Percentiles rank a stretch among this genome's conserved stretches.
phyloP scores from a whole-genome alignment of 2,329 filamentous ascomycete species.

The Cyanodermella asteris region DNA sequence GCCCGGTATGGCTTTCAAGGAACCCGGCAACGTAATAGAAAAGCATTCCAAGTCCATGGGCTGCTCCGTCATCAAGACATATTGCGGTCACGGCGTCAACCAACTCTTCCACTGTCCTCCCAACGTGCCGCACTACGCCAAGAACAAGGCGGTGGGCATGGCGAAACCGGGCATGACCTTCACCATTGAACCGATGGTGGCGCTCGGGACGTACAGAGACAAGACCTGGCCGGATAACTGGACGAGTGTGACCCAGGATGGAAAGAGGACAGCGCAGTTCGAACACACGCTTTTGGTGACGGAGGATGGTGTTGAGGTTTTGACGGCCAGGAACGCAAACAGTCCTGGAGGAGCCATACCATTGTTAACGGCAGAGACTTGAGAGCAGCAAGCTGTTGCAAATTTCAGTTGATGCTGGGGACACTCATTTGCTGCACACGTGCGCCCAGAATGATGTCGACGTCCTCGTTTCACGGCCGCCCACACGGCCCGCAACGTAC shows the following conservation, averaged over 20 bases:
- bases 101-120: constrained; percentile 81
- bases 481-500: too few species aligned
- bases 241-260: constrained; percentile 87
- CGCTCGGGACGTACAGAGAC: constrained; percentile 71
- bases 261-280: constrained; percentile 81
- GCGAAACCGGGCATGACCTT: constrained; percentile 97
- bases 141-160: constrained; percentile 90
- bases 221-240: constrained; percentile 98
- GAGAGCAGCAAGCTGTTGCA: constrained; percentile 6
- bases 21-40: constrained; percentile 88
- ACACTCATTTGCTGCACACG: too few species aligned
- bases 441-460: too few species aligned
- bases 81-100: constrained; percentile 92
- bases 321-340: constrained; percentile 50
- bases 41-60: constrained; percentile 70
- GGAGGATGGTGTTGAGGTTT: constrained; percentile 57
- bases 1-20: constrained; percentile 76
- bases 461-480: too few species aligned
- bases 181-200: constrained; percentile 98
- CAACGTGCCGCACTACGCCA: constrained; percentile 90
- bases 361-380: constrained; percentile 31
- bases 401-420: too few species aligned
- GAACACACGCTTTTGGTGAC: constrained; percentile 73
- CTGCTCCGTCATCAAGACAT: constrained; percentile 85
- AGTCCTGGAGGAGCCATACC: constrained; percentile 64